Evolutionary conservation across 1,284 basidiomycete genomes (phyloP).

Genomic region (Ceratobasidium sp.): DNA sequence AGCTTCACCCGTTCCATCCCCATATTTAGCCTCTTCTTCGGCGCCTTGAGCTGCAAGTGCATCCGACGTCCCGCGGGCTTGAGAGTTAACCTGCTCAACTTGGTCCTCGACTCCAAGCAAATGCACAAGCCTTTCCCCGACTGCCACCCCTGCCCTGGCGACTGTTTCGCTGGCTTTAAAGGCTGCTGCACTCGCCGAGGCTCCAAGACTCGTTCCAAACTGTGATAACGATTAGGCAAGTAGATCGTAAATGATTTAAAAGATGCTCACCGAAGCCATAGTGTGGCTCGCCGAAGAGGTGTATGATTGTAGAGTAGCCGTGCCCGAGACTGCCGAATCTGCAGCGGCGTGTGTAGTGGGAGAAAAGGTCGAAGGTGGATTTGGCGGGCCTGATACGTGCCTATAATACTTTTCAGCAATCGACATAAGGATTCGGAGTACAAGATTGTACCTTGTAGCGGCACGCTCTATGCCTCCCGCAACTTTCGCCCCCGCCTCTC

Average conservation of each 20-base stretch:
- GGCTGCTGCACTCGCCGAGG: background rate
- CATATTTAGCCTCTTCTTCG: slow-evolving; percentile 30
- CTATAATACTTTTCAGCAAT: background rate
- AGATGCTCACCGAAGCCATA: slow-evolving; percentile 28
- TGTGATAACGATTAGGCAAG: background rate
- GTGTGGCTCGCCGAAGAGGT: slow-evolving; percentile 33
- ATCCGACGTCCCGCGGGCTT: slow-evolving; percentile 10
- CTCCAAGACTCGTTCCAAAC: slow-evolving; percentile 28
- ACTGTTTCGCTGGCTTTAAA: slow-evolving; percentile 32
- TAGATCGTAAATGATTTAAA: too few species aligned
- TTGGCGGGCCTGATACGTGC: slow-evolving; percentile 19
- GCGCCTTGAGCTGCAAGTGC: slow-evolving; percentile 13
- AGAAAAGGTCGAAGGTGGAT: slow-evolving; percentile 16
- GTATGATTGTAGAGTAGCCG: slow-evolving; percentile 11
- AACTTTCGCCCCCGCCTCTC: slow-evolving; percentile 7
- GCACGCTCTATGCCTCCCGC: background rate
- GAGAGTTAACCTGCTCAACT: slow-evolving; percentile 15
- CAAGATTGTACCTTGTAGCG: slow-evolving; percentile 8
- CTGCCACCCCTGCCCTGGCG: slow-evolving; percentile 22
- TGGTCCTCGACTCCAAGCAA: slow-evolving; percentile 34
- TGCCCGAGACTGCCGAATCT: slow-evolving; percentile 40
- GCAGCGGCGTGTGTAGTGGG: slow-evolving; percentile 19
- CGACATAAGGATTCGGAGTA: background rate
- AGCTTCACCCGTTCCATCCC: slow-evolving; percentile 8
- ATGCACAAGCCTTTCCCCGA: slow-evolving; percentile 32